Percentiles rank a stretch among this genome's conserved stretches.
Evolutionary conservation across 164 flowering plant species (phyloP).

Genomic region (Piper betle): DNA sequence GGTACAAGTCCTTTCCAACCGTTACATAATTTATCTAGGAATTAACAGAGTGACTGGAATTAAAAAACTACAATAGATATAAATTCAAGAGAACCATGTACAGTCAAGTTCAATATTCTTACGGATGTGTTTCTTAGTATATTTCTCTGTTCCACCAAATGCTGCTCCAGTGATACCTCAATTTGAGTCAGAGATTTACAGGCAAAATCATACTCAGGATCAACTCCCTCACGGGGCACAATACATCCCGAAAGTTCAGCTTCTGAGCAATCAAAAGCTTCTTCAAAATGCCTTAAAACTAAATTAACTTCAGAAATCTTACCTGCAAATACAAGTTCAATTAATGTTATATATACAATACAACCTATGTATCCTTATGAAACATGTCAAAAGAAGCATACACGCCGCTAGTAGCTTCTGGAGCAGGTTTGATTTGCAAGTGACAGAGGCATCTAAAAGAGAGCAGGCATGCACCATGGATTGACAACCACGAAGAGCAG

Average conservation of each 20-base stretch:
- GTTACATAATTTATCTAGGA: slow-evolving; percentile 68
- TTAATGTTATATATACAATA: neutral
- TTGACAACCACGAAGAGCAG: slow-evolving; percentile 79
- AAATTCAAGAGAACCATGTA: neutral
- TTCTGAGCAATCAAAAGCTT: slow-evolving; percentile 91
- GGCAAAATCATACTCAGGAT: slow-evolving; percentile 77
- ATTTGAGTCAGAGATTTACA: slow-evolving; percentile 40
- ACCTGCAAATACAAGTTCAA: slow-evolving; percentile 29
- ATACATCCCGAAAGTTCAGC: slow-evolving; percentile 79
- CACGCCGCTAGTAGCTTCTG: slow-evolving; percentile 56
- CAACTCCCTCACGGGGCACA: slow-evolving; percentile 94
- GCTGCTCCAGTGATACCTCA: slow-evolving; percentile 37
- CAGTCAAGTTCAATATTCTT: slow-evolving; percentile 19
- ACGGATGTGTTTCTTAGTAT: slow-evolving; percentile 70
- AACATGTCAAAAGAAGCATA: slow-evolving; percentile 15
- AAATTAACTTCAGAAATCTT: slow-evolving; percentile 50
- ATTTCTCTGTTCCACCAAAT: slow-evolving; percentile 67
- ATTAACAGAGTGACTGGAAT: neutral
- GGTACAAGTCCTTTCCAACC: slow-evolving; percentile 78
- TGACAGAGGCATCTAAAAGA: slow-evolving; percentile 34
- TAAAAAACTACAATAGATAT: neutral
- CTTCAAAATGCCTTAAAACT: slow-evolving; percentile 56
- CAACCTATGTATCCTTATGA: slow-evolving; percentile 2
- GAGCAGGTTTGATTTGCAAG: slow-evolving; percentile 38
- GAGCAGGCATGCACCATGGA: slow-evolving; percentile 56